phyloP scores from a whole-genome alignment of 2,329 filamentous ascomycete genomes.

The Ascochyta rabiei region DNA sequence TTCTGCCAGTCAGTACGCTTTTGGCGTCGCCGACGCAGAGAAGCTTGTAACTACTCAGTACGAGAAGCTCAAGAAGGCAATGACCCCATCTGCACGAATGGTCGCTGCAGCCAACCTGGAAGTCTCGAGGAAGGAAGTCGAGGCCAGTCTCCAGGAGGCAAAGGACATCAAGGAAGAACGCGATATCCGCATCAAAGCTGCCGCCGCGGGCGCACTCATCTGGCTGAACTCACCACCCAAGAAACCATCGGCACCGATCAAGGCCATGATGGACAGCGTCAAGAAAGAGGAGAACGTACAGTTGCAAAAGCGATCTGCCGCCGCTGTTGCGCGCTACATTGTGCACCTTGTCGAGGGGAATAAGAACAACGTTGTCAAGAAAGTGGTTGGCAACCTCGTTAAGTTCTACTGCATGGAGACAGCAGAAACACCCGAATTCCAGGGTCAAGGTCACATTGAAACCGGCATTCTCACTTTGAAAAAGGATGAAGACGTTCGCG shows the following conservation, averaged over 20 bases:
- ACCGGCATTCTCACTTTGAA: slow-evolving; percentile 88
- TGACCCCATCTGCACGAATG: slow-evolving; percentile 85
- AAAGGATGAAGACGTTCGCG: slow-evolving; percentile 94
- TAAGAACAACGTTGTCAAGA: slow-evolving; percentile 86
- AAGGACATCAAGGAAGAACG: slow-evolving; percentile 78
- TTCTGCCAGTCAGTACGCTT: slow-evolving; percentile 89
- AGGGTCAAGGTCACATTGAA: slow-evolving; percentile 77
- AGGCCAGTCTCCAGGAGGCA: slow-evolving; percentile 78
- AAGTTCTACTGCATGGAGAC: slow-evolving; percentile 99
- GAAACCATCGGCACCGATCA: slow-evolving; percentile 91
- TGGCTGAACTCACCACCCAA: slow-evolving; percentile 88
- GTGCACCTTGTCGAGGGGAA: slow-evolving; percentile 81
- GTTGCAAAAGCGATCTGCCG: slow-evolving; percentile 84
- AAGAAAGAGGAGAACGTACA: slow-evolving; percentile 93
- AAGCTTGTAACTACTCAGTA: slow-evolving; percentile 86
- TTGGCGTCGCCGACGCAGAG: slow-evolving; percentile 85
- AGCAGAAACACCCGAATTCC: slow-evolving; percentile 94
- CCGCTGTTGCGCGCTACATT: slow-evolving; percentile 83
- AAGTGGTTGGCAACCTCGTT: slow-evolving; percentile 92
- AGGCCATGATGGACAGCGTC: slow-evolving; percentile 97
- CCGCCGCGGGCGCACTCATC: slow-evolving; percentile 84
- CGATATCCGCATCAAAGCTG: slow-evolving; percentile 84
- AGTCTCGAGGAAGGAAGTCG: slow-evolving; percentile 74
- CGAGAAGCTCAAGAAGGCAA: slow-evolving; percentile 83
- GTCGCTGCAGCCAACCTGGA: slow-evolving; percentile 79